Evolutionary conservation across 2,329 filamentous ascomycete genomes (phyloP).

Genomic region (Daldinia sp.): DNA sequence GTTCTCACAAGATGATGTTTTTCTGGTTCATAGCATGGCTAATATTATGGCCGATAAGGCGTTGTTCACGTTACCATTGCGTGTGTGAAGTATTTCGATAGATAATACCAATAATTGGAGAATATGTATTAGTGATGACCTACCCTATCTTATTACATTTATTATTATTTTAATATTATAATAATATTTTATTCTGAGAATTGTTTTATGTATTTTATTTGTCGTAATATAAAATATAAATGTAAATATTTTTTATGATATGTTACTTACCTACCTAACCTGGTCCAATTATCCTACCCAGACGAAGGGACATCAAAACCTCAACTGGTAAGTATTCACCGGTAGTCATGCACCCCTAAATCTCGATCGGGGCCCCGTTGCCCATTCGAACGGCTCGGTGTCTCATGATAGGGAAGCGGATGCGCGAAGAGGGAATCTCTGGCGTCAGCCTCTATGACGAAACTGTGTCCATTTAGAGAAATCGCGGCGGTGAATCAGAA

Average conservation of each 20-base stretch:
- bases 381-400: slow-evolving; percentile 1
- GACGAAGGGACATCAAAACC: not conserved
- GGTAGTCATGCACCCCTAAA: slow-evolving; percentile 26
- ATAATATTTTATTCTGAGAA: not conserved
- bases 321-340: slow-evolving; percentile 6
- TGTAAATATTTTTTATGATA: not conserved
- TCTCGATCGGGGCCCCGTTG: slow-evolving; percentile 24
- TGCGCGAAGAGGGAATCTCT: not conserved
- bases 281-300: not conserved
- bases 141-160: not conserved
- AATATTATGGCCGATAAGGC: not conserved
- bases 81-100: not conserved
- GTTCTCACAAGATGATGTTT: not conserved
- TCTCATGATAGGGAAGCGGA: slow-evolving; percentile 10
- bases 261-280: not conserved
- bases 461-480: slow-evolving; percentile 3
- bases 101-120: slow-evolving; percentile 2
- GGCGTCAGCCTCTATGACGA: slow-evolving; percentile 34
- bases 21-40: slow-evolving; percentile 2
- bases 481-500: slow-evolving; percentile 12
- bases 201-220: not conserved
- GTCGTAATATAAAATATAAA: too few species aligned
- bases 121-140: not conserved
- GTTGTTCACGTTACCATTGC: slow-evolving; percentile 1
- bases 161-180: not conserved